phyloP scores from a whole-genome alignment of 192 early-diverging fungal species.

The Podila epigama region DNA sequence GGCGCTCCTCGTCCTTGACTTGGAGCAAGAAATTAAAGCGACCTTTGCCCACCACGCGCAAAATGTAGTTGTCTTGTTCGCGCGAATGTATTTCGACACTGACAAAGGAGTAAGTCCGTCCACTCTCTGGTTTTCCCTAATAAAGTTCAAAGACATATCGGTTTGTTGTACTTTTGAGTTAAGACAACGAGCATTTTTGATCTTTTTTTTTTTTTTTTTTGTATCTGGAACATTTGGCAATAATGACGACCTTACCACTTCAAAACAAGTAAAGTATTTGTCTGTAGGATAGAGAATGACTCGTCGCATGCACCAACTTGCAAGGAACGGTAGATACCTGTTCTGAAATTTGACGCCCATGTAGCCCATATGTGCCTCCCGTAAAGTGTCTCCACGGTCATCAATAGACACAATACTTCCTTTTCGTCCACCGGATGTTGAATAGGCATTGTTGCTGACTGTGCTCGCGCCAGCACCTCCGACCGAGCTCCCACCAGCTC shows the following conservation, averaged over 20 bases:
- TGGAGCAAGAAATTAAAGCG: conserved; percentile 26
- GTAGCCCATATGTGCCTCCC: conserved; percentile 54
- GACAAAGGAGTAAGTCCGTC: conserved; percentile 24
- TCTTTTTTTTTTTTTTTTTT: too few relatives aligned
- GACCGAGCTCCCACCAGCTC: neutral
- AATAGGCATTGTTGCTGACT: neutral
- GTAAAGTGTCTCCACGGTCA: conserved; percentile 14
- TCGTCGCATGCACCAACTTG: conserved; percentile 59
- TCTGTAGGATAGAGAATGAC: conserved; percentile 53
- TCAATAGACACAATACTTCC: conserved; percentile 14
- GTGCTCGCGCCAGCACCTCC: neutral
- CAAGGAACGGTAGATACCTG: conserved; percentile 53
- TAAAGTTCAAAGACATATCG: neutral
- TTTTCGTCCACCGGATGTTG: conserved; percentile 10
- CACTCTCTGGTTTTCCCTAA: conserved; percentile 41
- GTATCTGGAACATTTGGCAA: too few relatives aligned
- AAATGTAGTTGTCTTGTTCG: conserved; percentile 26
- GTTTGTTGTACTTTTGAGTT: too few relatives aligned
- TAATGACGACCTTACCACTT: conserved; percentile 15
- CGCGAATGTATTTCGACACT: conserved; percentile 16
- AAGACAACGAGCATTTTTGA: too few relatives aligned
- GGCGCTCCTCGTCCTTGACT: conserved; percentile 34
- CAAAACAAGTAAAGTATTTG: conserved; percentile 57
- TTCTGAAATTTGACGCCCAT: conserved; percentile 53
- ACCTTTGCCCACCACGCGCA: conserved; percentile 12